Base-by-base conservation (phyloP, 2,329 filamentous ascomycete genomes). In the Penicillium sp. region DNA sequence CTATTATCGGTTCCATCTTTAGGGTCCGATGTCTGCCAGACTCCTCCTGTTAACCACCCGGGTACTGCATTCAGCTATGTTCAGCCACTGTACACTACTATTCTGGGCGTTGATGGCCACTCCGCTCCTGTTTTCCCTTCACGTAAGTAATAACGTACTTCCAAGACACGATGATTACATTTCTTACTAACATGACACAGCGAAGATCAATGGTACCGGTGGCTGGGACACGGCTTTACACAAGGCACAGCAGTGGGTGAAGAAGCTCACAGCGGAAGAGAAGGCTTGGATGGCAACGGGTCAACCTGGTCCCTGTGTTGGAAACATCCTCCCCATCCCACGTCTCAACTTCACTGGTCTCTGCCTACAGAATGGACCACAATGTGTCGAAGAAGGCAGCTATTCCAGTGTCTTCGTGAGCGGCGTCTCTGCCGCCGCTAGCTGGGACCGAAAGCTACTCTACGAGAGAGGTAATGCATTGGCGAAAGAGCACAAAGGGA, bases 381-480 rank as follows among this genome's bases (percentile, higher is more conserved):
- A 67, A 46, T 88, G 89, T 22, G 78, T 92, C 81, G 82, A 15
- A 84, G 85, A 3, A 87, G 90, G 60, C 85, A 89, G 58, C 82
- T 86, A 43, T 18, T 44, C 40, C 90, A 51, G 88, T 1, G 87
- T 85, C 0, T 92, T 92, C 62, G 87, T 88, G 1, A 83, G 87
- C 14, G 89, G 89, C 33, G 87, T 92, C 58, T 90, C 87, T 0
- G 82, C 81, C 1, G 88, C 86, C 20, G 86, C 87, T 1, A 73
- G 71, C 7, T 87, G 84, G 84, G 82, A 86, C 55, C 74, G 71
- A 48, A 77, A 80, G 4, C 63, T 86, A 55, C 80, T 83, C 0
- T 81, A 84, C 51, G 69, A 78, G 45, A 72, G 84, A 37, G 85
- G 76, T 0, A 69, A 75, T 9, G 78, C 78, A 43, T 81, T 87